Evolutionary conservation across 2,329 filamentous ascomycete genomes (phyloP).

Genomic region (Botryosphaeria dothidea): DNA sequence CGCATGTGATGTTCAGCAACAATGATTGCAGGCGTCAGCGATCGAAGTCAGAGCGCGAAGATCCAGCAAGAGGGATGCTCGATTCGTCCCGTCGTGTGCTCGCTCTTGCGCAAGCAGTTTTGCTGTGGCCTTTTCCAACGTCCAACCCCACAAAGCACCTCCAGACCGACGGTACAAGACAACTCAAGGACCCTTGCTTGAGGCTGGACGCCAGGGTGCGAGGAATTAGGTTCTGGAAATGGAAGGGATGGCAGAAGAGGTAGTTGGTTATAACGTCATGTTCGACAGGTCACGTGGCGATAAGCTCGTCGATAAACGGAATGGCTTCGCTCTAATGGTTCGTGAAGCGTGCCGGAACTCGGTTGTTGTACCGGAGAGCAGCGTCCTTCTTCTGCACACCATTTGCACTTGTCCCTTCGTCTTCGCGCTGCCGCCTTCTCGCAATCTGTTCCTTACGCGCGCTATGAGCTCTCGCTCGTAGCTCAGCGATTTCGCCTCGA

Average conservation of each 20-base stretch:
- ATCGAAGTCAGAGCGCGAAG: background rate
- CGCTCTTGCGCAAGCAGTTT: background rate
- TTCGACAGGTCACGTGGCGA: background rate
- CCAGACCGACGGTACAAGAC: background rate
- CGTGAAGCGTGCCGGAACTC: too few relatives aligned
- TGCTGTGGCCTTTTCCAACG: background rate
- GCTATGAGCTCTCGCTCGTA: conserved; percentile 10
- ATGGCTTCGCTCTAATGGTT: too few relatives aligned
- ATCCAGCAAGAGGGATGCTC: background rate
- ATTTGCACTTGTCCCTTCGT: background rate
- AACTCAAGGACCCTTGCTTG: background rate
- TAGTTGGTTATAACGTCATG: background rate
- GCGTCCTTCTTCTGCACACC: conserved; percentile 11
- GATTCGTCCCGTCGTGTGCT: background rate
- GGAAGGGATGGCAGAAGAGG: background rate
- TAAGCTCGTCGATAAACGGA: too few relatives aligned
- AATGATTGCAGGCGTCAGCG: background rate
- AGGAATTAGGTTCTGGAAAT: background rate
- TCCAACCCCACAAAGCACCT: background rate
- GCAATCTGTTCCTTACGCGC: background rate
- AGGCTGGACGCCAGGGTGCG: background rate
- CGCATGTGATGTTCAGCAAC: background rate
- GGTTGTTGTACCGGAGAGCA: conserved; percentile 13
- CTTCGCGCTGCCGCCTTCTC: background rate
- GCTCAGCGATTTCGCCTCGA: background rate